Evolutionary conservation across 2,329 filamentous ascomycete genomes (phyloP).

Genomic region (Pezicula carpinea): DNA sequence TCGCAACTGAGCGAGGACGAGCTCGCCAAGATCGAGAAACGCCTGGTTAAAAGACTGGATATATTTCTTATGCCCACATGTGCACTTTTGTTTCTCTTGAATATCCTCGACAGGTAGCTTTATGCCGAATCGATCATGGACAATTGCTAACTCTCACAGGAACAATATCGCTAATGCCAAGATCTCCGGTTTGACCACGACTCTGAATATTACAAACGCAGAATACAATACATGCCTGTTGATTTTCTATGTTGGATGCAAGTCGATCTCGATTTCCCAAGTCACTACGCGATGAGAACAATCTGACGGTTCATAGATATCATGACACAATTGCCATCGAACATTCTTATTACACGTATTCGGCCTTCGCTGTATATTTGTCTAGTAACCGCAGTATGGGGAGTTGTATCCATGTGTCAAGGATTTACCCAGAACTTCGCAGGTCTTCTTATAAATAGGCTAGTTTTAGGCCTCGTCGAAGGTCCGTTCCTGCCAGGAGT

Average conservation of each 20-base stretch:
- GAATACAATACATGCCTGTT: conserved; percentile 15
- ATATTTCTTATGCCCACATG: conserved; percentile 1
- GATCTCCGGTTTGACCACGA: conserved; percentile 1
- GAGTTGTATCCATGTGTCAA: conserved; percentile 17
- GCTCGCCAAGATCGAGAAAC: background rate
- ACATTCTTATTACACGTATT: conserved; percentile 38
- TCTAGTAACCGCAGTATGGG: conserved; percentile 26
- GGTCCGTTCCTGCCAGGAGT: conserved; percentile 17
- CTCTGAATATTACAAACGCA: conserved; percentile 8
- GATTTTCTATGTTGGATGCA: conserved; percentile 14
- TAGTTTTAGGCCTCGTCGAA: conserved; percentile 17
- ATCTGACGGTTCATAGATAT: conserved; percentile 29
- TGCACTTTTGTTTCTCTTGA: background rate
- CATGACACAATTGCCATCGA: conserved; percentile 42
- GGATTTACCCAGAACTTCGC: conserved; percentile 16
- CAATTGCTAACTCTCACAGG: background rate
- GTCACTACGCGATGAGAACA: too few relatives aligned
- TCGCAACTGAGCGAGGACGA: background rate
- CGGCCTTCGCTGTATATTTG: conserved; percentile 38
- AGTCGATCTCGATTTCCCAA: too few relatives aligned
- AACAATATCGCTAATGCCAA: conserved; percentile 8
- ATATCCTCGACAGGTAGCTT: conserved; percentile 1
- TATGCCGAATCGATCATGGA: background rate
- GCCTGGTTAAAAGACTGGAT: background rate
- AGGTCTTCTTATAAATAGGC: conserved; percentile 13